Percentiles rank a stretch among this genome's conserved stretches.
phyloP scores from a whole-genome alignment of 23 red algal species.

The Gracilaria domingensis region DNA sequence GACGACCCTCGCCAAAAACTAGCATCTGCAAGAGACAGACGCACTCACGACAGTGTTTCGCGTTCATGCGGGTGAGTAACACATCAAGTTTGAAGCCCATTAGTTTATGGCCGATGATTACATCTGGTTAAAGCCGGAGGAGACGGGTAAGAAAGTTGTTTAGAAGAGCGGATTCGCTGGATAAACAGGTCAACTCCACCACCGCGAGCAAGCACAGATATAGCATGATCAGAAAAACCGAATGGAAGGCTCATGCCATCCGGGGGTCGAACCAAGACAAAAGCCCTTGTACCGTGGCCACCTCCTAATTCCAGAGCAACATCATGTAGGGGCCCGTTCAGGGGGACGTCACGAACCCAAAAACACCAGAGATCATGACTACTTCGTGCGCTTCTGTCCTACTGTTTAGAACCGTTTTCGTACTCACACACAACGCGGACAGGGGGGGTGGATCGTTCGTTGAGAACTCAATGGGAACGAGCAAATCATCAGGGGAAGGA shows the following conservation, averaged over 20 bases:
- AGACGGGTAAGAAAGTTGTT: conserved; percentile 80
- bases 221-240: conserved; percentile 70
- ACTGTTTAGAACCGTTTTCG: conserved; percentile 76
- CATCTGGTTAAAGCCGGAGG: conserved; percentile 84
- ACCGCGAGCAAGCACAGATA: conserved; percentile 42
- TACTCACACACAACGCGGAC: conserved; percentile 60
- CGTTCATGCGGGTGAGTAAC: conserved; percentile 79
- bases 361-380: conserved; percentile 71
- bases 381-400: conserved; percentile 64
- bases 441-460: conserved; percentile 59
- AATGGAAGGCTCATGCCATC: conserved; percentile 72
- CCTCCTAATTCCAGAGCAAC: conserved; percentile 51
- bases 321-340: conserved; percentile 58
- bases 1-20: no score
- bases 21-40: no score
- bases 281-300: conserved; percentile 44
- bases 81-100: conserved; percentile 81
- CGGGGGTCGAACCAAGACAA: conserved; percentile 75
- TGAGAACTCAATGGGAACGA: conserved; percentile 21
- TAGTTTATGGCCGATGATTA: conserved; percentile 83
- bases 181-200: conserved; percentile 68
- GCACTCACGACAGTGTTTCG: conserved; percentile 77
- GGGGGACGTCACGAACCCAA: conserved; percentile 70
- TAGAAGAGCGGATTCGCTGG: conserved; percentile 87
- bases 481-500: conserved; percentile 20